Evolutionary conservation across 2,329 filamentous ascomycete genomes (phyloP), one percentile per base, ranked within the genome.

Genomic region (Cladophialophora chaetospira): DNA sequence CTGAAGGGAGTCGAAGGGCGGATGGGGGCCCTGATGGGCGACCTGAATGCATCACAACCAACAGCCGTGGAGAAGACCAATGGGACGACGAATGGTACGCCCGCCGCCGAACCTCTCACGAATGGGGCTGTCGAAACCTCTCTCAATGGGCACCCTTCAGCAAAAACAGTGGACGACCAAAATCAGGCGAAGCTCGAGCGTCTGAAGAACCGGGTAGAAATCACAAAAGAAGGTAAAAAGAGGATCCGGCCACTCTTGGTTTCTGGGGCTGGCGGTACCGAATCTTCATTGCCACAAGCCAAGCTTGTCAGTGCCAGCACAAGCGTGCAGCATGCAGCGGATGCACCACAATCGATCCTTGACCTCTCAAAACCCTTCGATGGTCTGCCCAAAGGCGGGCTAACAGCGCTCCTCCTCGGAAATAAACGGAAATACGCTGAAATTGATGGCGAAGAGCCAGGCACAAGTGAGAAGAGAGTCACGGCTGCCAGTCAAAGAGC

Each of bases 21-120:
- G 63, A 99, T 99, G 94, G 94, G 94, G 10, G 93, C 93, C n/a
- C 75, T 99, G 33, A 99, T 99, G 94, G 93, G 93, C 4, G 92
- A 96, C 68, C 82, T 82, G 15, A 80, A 80, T 50, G 76, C 81
- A 2, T 72, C 81, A 10, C 3, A 76, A 3, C 83, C 84, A 29
- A 42, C 55, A 21, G 48, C 50, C 42, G 25, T 49, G 13, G 48
- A 51, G 33, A 42, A 25, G 10, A 45, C 36, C 31, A 31, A 21
- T 10, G 35, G 29, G n/a, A 45, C 48, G 68, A 72, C 76, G 15
- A 83, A 82, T 58, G 80, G 79, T 25, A 69, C 72, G 28, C 67
- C 71, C 11, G 69, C 72, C 56, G 68, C 68, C 26, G 68, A 67
- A 49, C 68, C 55, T 21, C 55, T 71, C 5, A 70, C 72, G 4